phyloP scores from a whole-genome alignment of 306 rosid species.

The Corylus avellana region DNA sequence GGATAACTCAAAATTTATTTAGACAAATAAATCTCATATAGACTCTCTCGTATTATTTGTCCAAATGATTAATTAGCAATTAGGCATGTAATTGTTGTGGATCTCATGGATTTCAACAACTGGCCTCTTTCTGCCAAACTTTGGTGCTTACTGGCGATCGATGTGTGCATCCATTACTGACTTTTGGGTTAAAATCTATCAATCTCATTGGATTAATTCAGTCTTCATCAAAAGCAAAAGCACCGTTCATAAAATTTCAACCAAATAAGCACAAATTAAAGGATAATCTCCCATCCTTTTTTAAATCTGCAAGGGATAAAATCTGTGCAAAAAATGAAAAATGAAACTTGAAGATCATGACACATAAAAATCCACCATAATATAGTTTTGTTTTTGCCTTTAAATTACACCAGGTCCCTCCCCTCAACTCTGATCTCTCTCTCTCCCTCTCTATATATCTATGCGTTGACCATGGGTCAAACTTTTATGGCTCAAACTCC shows the following conservation, averaged over 20 bases:
- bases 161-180: too few species aligned
- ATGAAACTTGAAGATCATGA: not conserved
- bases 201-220: not conserved
- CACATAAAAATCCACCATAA: not conserved
- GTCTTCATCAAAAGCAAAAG: not conserved
- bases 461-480: not conserved
- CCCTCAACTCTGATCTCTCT: not conserved
- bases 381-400: not conserved
- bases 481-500: slow-evolving; percentile 44
- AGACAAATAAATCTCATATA: too few species aligned
- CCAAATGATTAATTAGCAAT: too few species aligned
- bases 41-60: too few species aligned
- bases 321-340: not conserved
- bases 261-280: not conserved
- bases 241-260: not conserved
- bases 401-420: not conserved
- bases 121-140: too few species aligned
- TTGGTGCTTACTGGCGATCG: too few species aligned
- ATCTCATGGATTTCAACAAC: too few species aligned
- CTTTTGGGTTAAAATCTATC: too few species aligned
- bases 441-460: not conserved
- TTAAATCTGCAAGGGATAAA: not conserved
- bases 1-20: too few species aligned
- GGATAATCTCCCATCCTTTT: not conserved
- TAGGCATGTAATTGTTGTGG: too few species aligned